Evolutionary conservation across 139 green algal species (phyloP).

Genomic region (Pleodorina starrii): DNA sequence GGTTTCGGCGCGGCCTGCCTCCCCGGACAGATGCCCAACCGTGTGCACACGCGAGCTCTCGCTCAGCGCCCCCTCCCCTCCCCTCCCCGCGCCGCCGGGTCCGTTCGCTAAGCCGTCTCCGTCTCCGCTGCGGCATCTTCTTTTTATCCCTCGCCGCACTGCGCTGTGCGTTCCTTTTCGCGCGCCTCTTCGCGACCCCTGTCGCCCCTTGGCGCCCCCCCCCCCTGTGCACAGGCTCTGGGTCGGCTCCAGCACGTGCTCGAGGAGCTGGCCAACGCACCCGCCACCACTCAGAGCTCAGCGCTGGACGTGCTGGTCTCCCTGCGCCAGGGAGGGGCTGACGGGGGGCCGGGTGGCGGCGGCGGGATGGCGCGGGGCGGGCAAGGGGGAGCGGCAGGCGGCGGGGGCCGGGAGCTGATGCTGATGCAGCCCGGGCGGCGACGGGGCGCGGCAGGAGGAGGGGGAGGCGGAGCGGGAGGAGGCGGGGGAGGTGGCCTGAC

Average conservation of each 20-base stretch:
- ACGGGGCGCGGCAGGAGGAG: background rate
- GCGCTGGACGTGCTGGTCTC: constrained; percentile 31
- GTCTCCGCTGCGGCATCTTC: no score
- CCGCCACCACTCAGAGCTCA: constrained; percentile 29
- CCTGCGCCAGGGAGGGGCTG: background rate
- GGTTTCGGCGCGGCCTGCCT: no score
- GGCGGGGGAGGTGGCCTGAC: constrained; percentile 18
- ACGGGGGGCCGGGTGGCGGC: background rate
- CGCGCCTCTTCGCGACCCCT: no score
- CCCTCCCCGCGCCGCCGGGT: no score
- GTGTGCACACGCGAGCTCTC: no score
- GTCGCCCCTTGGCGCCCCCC: no score
- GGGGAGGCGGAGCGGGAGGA: background rate
- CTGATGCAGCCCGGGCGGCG: no score
- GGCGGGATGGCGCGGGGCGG: background rate
- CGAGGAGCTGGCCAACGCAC: constrained; percentile 41
- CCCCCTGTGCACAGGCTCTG: constrained; percentile 35
- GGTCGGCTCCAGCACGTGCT: constrained; percentile 40
- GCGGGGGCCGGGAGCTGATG: constrained; percentile 4
- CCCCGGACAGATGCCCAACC: no score
- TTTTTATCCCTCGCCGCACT: no score
- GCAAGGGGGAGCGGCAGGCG: background rate
- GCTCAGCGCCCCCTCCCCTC: no score
- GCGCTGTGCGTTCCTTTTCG: no score
- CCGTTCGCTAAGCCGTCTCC: no score